Evolutionary conservation across 2,329 filamentous ascomycete genomes (phyloP).

Genomic region (Fonsecaea pedrosoi): DNA sequence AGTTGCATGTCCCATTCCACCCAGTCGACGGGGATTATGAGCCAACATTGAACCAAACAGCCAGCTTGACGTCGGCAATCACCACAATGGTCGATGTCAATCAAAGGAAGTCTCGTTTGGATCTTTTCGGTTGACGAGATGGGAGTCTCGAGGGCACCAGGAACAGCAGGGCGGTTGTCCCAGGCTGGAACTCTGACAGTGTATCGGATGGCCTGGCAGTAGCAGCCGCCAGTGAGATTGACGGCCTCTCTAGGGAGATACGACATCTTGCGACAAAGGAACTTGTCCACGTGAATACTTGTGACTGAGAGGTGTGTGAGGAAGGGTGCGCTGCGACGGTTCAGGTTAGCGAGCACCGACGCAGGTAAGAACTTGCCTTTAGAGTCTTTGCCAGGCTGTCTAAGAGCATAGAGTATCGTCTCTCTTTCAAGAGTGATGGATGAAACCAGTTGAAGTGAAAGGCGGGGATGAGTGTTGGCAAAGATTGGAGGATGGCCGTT

Average conservation of each 20-base stretch:
- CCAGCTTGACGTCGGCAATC: slow-evolving; percentile 36
- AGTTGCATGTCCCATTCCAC: slow-evolving; percentile 38
- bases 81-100: slow-evolving; percentile 43
- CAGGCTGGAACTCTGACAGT: slow-evolving; percentile 39
- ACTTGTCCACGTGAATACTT: background rate
- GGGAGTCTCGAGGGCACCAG: slow-evolving; percentile 24
- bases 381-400: background rate
- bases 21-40: slow-evolving; percentile 42
- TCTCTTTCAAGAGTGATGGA: background rate
- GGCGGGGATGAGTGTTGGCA: background rate
- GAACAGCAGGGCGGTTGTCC: slow-evolving; percentile 30
- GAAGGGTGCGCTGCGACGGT: background rate
- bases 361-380: background rate
- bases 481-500: slow-evolving; percentile 4
- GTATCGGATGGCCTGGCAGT: slow-evolving; percentile 43
- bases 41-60: slow-evolving; percentile 40
- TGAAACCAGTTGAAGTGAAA: too few relatives aligned
- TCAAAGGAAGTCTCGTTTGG: slow-evolving; percentile 36
- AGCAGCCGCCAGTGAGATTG: slow-evolving; percentile 42
- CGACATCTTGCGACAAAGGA: slow-evolving; percentile 19
- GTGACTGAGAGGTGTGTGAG: background rate
- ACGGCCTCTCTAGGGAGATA: slow-evolving; percentile 33
- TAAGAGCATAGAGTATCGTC: too few relatives aligned
- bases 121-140: slow-evolving; percentile 31
- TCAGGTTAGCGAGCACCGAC: background rate